A percentile compares a stretch with the other conserved stretches of the same genome.
Evolutionary conservation across 371 early-diverging fungal species (phyloP).

Genomic region (Mucor irregularis): DNA sequence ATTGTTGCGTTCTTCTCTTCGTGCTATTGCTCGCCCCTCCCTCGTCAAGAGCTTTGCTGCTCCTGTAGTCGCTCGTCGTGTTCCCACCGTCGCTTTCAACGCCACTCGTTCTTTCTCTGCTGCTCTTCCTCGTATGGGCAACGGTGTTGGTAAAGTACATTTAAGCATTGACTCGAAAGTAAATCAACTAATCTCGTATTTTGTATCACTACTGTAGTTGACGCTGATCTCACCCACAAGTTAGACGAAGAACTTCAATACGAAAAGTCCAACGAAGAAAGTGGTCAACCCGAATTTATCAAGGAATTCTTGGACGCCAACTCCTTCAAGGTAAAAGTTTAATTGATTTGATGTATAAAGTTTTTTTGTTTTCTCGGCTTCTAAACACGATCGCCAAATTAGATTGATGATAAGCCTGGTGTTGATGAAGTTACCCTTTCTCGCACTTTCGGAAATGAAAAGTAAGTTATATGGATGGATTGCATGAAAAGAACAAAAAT

Average conservation of each 20-base stretch:
- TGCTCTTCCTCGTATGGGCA: conserved; percentile 32
- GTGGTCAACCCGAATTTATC: conserved; percentile 69
- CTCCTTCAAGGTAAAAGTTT: conserved; percentile 69
- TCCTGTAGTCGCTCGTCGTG: conserved; percentile 11
- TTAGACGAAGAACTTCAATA: conserved; percentile 80
- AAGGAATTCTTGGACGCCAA: conserved; percentile 74
- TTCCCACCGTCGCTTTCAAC: conserved; percentile 25
- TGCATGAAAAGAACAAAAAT: not conserved
- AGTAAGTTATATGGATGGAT: conserved; percentile 49
- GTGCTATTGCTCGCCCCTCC: conserved; percentile 34
- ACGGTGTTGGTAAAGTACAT: conserved; percentile 33
- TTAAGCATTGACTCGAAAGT: not conserved
- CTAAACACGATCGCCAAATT: not conserved
- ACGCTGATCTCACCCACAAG: conserved; percentile 70
- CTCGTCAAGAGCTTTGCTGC: conserved; percentile 17
- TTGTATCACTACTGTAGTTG: conserved; percentile 46
- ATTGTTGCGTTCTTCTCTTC: conserved; percentile 41
- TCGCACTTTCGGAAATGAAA: conserved; percentile 90
- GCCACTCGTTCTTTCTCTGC: conserved; percentile 30
- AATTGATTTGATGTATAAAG: not conserved
- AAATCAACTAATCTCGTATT: not conserved
- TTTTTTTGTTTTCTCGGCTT: not conserved
- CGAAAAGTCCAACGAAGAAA: conserved; percentile 72
- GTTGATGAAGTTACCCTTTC: conserved; percentile 79
- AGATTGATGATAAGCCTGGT: conserved; percentile 83